Conservation (phyloP, 805 yeast species). For the Komagataella pseudopastoris region DNA sequence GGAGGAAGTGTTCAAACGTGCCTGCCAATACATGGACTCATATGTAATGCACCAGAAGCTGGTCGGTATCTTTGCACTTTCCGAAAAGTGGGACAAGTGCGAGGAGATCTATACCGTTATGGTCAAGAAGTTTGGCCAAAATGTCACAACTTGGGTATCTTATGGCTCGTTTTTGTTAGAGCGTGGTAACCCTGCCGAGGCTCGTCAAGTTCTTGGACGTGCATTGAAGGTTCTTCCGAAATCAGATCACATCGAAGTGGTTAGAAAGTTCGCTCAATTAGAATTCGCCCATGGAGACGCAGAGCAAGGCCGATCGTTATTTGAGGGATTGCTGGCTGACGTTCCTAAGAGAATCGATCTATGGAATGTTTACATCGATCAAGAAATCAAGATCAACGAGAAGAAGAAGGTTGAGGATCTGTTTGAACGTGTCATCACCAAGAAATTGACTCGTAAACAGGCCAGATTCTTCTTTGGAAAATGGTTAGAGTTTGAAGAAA, state of each 20-base stretch:
- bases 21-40: conserved; percentile 89
- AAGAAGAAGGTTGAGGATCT: conserved; percentile 60
- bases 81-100: conserved; percentile 65
- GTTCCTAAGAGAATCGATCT: conserved; percentile 86
- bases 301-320: conserved; percentile 89
- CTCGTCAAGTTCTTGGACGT: conserved; percentile 60
- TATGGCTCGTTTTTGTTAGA: conserved; percentile 67
- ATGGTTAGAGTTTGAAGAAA: conserved; percentile 77
- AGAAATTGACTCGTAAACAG: conserved; percentile 70
- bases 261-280: conserved; percentile 77
- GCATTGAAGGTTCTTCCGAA: conserved; percentile 64
- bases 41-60: conserved; percentile 68
- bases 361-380: conserved; percentile 93
- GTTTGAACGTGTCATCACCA: conserved; percentile 65
- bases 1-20: conserved; percentile 67
- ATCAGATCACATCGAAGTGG: conserved; percentile 65
- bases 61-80: conserved; percentile 58
- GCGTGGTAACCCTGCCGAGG: conserved; percentile 38
- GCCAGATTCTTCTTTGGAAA: conserved; percentile 91
- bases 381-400: conserved; percentile 65
- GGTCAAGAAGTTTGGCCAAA: conserved; percentile 68
- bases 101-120: conserved; percentile 49
- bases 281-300: conserved; percentile 82
- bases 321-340: conserved; percentile 83
- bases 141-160: conserved; percentile 66